These are phyloP conservation scores for Sideroxylon spinosum DNA, from an alignment of 179 eudicot genomes.

Conservation along the genomic window DNA sequence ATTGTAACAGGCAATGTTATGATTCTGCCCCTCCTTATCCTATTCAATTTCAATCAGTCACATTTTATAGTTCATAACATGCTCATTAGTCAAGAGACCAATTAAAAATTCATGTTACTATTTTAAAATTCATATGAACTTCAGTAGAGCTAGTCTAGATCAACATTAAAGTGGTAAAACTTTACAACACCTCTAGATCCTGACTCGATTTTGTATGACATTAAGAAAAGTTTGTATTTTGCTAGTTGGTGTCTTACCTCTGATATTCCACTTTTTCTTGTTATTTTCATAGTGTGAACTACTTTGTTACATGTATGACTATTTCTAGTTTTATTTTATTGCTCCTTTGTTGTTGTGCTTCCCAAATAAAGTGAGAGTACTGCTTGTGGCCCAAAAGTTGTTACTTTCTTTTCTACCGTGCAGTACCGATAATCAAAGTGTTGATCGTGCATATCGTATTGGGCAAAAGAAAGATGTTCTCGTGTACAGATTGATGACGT, in stretches of 20 bases:
- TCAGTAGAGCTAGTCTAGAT: not conserved
- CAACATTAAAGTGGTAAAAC: not conserved
- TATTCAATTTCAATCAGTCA: no score
- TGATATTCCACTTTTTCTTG: not conserved
- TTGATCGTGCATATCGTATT: conserved; percentile 95
- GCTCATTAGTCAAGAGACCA: no score
- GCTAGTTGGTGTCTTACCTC: not conserved
- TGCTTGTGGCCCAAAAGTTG: not conserved
- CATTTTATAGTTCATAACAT: no score
- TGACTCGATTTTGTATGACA: not conserved
- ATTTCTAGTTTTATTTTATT: no score
- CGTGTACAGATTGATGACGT: conserved; percentile 92
- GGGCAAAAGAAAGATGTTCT: conserved; percentile 94
- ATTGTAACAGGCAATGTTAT: no score
- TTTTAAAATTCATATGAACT: not conserved
- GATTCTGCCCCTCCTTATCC: no score
- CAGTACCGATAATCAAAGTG: conserved; percentile 98
- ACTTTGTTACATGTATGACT: not conserved
- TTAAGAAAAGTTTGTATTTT: not conserved
- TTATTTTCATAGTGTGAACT: not conserved
- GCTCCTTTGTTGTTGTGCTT: not conserved
- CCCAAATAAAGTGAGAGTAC: not conserved
- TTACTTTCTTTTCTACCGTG: conserved; percentile 19
- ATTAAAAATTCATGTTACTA: no score
- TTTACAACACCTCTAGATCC: not conserved